These are phyloP conservation scores for Geosmithia putterillii DNA, from an alignment of 2,329 filamentous ascomycete species.

Conservation along the genomic window DNA sequence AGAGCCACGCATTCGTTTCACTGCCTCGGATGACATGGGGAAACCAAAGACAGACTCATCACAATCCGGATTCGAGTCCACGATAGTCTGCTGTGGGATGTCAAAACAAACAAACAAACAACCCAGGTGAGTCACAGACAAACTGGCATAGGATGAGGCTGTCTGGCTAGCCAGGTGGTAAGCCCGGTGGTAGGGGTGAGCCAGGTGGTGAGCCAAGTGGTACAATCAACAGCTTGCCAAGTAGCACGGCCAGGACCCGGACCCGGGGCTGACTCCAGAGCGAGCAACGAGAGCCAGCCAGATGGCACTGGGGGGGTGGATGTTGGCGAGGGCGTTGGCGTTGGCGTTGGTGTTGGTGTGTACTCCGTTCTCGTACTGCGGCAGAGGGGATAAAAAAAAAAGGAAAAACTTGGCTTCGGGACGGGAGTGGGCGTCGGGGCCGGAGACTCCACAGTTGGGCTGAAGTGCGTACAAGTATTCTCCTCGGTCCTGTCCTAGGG, in stretches of 20 bases:
- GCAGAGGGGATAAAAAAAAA: too few species aligned
- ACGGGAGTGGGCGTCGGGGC: conserved; percentile 1
- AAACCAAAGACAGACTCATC: background rate
- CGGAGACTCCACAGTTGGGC: conserved; percentile 7
- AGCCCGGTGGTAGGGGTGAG: too few species aligned
- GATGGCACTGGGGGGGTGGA: background rate
- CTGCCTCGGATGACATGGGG: background rate
- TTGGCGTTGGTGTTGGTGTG: too few species aligned
- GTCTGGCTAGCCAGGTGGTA: too few species aligned
- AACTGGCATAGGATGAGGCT: too few species aligned
- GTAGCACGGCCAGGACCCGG: too few species aligned
- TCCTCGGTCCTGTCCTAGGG: background rate
- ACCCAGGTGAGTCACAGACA: too few species aligned
- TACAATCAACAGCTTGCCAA: too few species aligned
- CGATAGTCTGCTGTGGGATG: background rate
- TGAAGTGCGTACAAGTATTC: conserved; percentile 4
- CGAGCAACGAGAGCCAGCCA: background rate
- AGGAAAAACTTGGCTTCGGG: background rate
- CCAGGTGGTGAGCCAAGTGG: too few species aligned
- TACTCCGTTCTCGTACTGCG: too few species aligned
- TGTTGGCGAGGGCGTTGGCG: background rate
- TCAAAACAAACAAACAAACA: background rate
- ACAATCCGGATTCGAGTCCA: background rate
- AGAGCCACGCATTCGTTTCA: background rate
- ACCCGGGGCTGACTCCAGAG: too few species aligned